These are phyloP conservation scores for Guillardia theta DNA, from an alignment of 78 protist genomes.

Conservation along the genomic window DNA sequence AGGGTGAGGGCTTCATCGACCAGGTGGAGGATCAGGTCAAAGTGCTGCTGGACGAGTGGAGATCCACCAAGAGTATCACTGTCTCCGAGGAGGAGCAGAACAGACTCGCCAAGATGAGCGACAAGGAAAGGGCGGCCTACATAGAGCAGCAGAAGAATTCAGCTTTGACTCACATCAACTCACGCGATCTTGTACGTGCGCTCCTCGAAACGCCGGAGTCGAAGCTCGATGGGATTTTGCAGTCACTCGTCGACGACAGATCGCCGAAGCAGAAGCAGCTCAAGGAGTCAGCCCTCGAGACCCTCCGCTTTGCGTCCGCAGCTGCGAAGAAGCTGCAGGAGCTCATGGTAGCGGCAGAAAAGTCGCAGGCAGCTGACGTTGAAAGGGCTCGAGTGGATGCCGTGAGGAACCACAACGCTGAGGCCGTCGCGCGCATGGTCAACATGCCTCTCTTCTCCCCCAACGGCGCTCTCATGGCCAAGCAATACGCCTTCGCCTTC, in stretches of 20 bases:
- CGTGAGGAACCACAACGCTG: not conserved
- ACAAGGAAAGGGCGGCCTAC: not conserved
- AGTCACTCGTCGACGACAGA: not conserved
- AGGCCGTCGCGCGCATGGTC: not conserved
- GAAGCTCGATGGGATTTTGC: not conserved
- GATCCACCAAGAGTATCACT: not conserved
- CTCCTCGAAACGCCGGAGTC: not conserved
- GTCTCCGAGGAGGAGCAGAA: not conserved
- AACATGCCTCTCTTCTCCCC: not conserved
- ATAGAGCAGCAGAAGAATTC: not conserved
- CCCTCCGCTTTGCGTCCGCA: not conserved
- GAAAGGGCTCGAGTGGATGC: not conserved
- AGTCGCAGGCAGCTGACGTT: not conserved
- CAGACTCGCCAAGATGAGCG: not conserved
- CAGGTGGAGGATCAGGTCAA: not conserved
- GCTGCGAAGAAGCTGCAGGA: not conserved
- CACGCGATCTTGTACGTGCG: slow-evolving; percentile 13
- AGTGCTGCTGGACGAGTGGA: not conserved
- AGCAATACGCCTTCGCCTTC: not conserved
- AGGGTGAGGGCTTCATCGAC: not conserved
- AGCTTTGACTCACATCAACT: not conserved
- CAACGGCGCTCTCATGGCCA: not conserved
- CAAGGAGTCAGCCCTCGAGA: not conserved
- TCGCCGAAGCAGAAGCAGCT: not conserved
- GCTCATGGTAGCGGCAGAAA: not conserved